Evolutionary conservation across 495 filamentous ascomycete genomes (phyloP), one percentile per base, ranked within the genome.

Genomic region (Penicillium verhagenii): DNA sequence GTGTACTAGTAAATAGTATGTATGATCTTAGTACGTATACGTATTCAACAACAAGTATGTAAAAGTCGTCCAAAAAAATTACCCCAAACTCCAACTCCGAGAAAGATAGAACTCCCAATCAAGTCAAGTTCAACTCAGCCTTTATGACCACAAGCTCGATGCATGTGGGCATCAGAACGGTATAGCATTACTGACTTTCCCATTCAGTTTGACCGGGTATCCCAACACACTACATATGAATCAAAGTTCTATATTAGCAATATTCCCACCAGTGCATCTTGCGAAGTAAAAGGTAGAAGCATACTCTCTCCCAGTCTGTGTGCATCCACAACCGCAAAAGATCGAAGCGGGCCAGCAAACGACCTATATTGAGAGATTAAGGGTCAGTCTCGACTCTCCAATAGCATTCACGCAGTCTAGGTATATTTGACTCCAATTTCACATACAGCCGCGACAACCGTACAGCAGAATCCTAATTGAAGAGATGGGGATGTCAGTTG

Each of bases 251-350:
- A n/a, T n/a, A 44, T 64, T 56, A 67, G 58, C 52, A n/a, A 2
- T 23, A 3, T 18, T 25, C 29, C 29, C 4, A 33, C 1, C 14
- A 18, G 11, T 7, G 26, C 16, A 23, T 14, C 13, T 26, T 13
- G 11, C 23, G 2, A 14, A 35, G 4, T 7, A 2, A 9, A 35
- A 24, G 20, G 47, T 19, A 50, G 19, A 31, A 9, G 37, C 73
- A 61, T 67, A 84, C 82, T 78, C 77, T 64, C 81, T 81, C 16
- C 83, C 82, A 1, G 70, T 72, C 57, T 84, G 69, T 13, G 82
- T 83, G 47, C 72, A 67, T 50, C 80, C 79, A 64, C 83, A 86
- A 7, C 82, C 80, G 66, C 83, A 84, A 39, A 86, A 77, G 19
- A 86, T 65, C 4, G 81, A 75, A 2, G 77, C 79, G 11, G 83